Base-by-base conservation (phyloP, 768 basidiomycete genomes). In the Tricholoma sp. region DNA sequence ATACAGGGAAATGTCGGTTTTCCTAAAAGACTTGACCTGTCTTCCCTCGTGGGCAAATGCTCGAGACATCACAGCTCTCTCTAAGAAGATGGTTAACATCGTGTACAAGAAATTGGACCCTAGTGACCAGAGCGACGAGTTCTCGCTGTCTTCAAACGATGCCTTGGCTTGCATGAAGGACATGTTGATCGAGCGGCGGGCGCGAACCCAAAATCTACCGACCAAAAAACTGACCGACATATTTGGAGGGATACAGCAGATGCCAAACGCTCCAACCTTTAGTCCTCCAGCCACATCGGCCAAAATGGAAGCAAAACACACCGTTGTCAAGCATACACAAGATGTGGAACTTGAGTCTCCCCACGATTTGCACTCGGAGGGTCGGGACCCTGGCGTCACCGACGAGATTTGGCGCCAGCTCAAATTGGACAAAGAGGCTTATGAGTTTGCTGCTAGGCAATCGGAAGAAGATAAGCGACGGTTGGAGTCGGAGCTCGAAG, bases 1-100 rank as follows among this genome's bases (percentile, higher is more conserved):
- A 4, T 76, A 76, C 59, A 9, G 42, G 10, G 62, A 70, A 42
- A 75, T 85, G 72, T 63, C 68, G n/a, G 59, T 57, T 0, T 24
- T 77, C 9, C 61, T 86, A 54, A 55, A 65, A 6, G 57, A 75
- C 12, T 70, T 86, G 59, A 71, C 80, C 7, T 39, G 57, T 9
- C 67, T 86, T 0, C 70, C 74, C 4, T 78, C 79, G 1, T 88
- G 87, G 87, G 87, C 85, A 12, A 88, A 88, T 50, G 87, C 85
- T 2, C 77, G 85, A 6, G 86, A 88, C 58, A 74, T 87, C 65
- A 72, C 79, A 52, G 80, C 79, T 0, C 68, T 86, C 4, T 67
- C 80, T 0, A 80, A 78, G 62, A 66, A 74, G 44, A 76, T 88
- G 71, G 12, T 24, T 45, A 48, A 15, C 15, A 31, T n/a, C 8